Base-by-base conservation (phyloP, 192 early-diverging fungal genomes). In the Hyaloraphidium curvatum region DNA sequence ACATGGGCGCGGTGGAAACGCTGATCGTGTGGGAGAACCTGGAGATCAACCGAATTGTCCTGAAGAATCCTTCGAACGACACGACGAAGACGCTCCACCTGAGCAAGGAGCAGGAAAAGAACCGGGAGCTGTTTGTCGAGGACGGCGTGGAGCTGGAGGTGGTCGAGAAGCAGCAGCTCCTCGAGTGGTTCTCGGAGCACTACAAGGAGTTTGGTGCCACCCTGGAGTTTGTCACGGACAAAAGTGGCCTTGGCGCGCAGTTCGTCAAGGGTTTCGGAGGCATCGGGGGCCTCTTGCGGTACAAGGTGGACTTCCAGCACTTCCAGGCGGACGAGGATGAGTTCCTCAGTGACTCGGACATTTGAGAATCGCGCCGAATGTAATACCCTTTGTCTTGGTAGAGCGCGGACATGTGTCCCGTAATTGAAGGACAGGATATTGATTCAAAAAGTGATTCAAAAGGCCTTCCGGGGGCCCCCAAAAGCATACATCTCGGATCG, bases 201-300 rank as follows among this genome's bases (percentile, higher is more conserved):
- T 98, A 98, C 78, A 93, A 91, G 71, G 80, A 98, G 52, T 93
- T 86, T 60, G 95, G 87, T 53, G 87, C 91, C 25, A 72, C 67
- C 19, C 72, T 98, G 11, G 95, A 98, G 69, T 93, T 91, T 67
- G 78, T 98, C 41, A 95, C 91, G 28, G 89, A 98, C 75, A 71
- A 81, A 58, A 91, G 91, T 30, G 85, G 84, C 56, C 92, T 95
- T 69, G 92, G 91, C 39, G 83, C 88, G 29, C 91, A 96, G 70
- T 98, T 96, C 71, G 88, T 94, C 55, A 87, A 84, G 62, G 95
- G 95, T 22, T 98, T 98, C 68, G 95, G 95, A 70, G 95, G 95
- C 35, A 95, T 98, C 59, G 95, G 90, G 41, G 92, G 87, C 16
- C 57, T 91, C 23, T 73, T 96, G 57, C 87, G 95, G 63, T 99